These are phyloP conservation scores for Russula emetica DNA, from an alignment of 768 basidiomycete species.

Conservation along the genomic window DNA sequence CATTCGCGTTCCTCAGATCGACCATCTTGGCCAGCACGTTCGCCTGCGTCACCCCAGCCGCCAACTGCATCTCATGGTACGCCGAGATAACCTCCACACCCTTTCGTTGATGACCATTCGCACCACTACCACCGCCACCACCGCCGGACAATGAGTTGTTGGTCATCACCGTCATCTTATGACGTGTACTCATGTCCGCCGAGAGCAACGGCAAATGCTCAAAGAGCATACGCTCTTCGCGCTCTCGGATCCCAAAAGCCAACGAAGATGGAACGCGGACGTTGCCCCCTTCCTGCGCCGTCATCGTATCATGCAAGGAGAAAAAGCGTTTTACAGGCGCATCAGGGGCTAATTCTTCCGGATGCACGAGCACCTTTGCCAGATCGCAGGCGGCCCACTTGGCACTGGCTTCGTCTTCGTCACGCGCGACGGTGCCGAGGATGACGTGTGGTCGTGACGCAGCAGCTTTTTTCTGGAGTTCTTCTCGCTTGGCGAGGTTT, in stretches of 20 bases:
- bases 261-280: constrained; percentile 49
- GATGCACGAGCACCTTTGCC: constrained; percentile 46
- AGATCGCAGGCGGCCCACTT: constrained; percentile 70
- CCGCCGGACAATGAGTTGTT: too few relatives aligned
- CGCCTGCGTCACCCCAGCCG: constrained; percentile 44
- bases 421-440: constrained; percentile 63
- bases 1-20: constrained; percentile 85
- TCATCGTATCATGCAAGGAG: background rate
- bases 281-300: constrained; percentile 29
- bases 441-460: constrained; percentile 59
- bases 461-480: constrained; percentile 38
- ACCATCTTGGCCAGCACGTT: constrained; percentile 61
- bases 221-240: constrained; percentile 62
- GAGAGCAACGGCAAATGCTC: constrained; percentile 57
- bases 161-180: constrained; percentile 1
- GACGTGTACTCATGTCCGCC: constrained; percentile 28
- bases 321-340: background rate
- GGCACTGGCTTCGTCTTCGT: constrained; percentile 46
- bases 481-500: constrained; percentile 46
- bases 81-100: background rate
- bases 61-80: constrained; percentile 31
- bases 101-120: background rate
- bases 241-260: constrained; percentile 62
- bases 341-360: constrained; percentile 22
- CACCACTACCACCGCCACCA: background rate